Evolutionary conservation across 768 basidiomycete species (phyloP).

Genomic region (Paxillus involutus): DNA sequence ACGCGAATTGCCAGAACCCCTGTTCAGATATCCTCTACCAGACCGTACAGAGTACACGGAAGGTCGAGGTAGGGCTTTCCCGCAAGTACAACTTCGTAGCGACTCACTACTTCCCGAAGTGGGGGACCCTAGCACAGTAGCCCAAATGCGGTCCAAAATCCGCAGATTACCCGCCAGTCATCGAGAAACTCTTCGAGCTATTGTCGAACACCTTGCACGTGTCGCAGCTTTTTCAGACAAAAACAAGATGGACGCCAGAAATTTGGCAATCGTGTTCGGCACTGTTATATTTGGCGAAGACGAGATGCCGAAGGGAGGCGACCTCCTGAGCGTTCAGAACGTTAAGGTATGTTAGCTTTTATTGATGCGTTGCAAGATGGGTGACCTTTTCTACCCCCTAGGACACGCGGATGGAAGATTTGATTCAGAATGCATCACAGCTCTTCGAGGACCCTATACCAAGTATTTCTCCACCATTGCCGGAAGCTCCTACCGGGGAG

Average conservation of each 20-base stretch:
- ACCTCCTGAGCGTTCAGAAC: conserved; percentile 73
- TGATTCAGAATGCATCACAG: conserved; percentile 67
- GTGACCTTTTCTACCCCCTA: conserved; percentile 23
- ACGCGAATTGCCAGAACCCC: conserved; percentile 85
- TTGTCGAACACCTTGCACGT: conserved; percentile 81
- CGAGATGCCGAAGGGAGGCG: conserved; percentile 75
- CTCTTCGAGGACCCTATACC: conserved; percentile 61
- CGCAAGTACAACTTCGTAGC: neutral
- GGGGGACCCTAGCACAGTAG: conserved; percentile 64
- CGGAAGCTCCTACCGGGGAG: conserved; percentile 71
- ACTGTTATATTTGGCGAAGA: conserved; percentile 91
- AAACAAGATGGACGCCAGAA: conserved; percentile 95
- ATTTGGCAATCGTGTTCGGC: conserved; percentile 89
- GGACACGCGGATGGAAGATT: conserved; percentile 81
- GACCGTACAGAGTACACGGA: conserved; percentile 84
- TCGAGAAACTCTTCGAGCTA: conserved; percentile 75
- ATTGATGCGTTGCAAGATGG: conserved; percentile 32
- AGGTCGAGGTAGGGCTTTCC: conserved; percentile 54
- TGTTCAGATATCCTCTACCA: conserved; percentile 77
- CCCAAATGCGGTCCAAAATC: conserved; percentile 85
- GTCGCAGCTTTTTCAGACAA: conserved; percentile 64
- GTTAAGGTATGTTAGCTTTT: conserved; percentile 56
- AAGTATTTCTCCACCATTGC: conserved; percentile 64
- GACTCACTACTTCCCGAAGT: conserved; percentile 39
- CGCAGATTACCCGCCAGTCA: conserved; percentile 81